Evolutionary conservation across 2,329 filamentous ascomycete species (phyloP).

Genomic region (Alternaria incomplexa): DNA sequence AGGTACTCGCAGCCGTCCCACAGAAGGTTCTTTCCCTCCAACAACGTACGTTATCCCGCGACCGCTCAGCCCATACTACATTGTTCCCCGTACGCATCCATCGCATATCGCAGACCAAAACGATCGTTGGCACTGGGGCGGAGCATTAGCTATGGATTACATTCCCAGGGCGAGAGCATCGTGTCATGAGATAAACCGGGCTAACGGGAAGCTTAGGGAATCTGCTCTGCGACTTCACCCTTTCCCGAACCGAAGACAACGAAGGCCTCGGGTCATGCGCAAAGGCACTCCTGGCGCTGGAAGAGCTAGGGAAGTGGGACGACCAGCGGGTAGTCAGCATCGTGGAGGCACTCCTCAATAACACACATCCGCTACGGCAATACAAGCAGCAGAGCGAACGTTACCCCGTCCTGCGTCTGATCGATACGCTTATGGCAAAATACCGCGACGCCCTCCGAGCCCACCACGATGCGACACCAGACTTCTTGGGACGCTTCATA

Average conservation of each 20-base stretch:
- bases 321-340: conserved; percentile 61
- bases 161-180: not conserved
- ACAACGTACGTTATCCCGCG: conserved; percentile 53
- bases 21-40: conserved; percentile 64
- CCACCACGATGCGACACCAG: conserved; percentile 58
- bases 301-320: conserved; percentile 66
- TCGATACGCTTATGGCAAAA: conserved; percentile 67
- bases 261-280: conserved; percentile 64
- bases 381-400: conserved; percentile 67
- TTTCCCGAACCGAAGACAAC: conserved; percentile 65
- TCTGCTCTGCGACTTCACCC: conserved; percentile 67
- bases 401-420: conserved; percentile 66
- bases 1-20: conserved; percentile 58
- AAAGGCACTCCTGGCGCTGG: conserved; percentile 64
- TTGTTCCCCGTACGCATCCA: not conserved
- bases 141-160: not conserved
- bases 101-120: not conserved
- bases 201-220: conserved; percentile 49
- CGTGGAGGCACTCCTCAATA: conserved; percentile 57
- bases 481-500: conserved; percentile 67
- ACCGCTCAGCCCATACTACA: not conserved
- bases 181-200: not conserved
- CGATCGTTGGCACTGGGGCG: not conserved
- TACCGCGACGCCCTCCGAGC: conserved; percentile 54
- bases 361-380: conserved; percentile 64